Percentiles rank a stretch among this genome's conserved stretches.
These are phyloP conservation scores for Colletotrichum karsti DNA, from an alignment of 2,329 filamentous ascomycete species.

Conservation along the genomic window DNA sequence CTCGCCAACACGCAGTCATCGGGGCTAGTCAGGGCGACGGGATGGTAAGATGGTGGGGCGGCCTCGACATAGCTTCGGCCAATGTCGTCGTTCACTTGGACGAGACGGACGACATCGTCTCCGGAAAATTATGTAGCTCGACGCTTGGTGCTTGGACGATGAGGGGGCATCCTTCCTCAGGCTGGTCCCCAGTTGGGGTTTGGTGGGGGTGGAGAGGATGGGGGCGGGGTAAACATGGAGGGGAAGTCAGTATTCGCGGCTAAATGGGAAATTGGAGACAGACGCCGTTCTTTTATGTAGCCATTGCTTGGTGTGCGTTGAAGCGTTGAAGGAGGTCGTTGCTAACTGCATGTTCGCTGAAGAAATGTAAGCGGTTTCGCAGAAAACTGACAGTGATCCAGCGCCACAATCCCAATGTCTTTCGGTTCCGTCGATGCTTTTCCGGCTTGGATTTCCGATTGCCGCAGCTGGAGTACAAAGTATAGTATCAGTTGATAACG, in stretches of 20 bases:
- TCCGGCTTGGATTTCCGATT: too few relatives aligned
- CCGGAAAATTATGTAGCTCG: background rate
- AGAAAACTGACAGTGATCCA: too few relatives aligned
- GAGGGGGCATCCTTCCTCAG: background rate
- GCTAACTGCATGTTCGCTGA: too few relatives aligned
- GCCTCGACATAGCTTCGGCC: background rate
- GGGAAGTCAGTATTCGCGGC: background rate
- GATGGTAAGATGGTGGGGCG: constrained; percentile 7
- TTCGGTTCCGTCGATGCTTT: too few relatives aligned
- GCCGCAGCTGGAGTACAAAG: too few relatives aligned
- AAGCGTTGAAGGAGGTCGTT: too few relatives aligned
- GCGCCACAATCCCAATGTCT: too few relatives aligned
- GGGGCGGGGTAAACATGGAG: background rate
- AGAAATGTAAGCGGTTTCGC: too few relatives aligned
- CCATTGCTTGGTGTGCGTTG: too few relatives aligned
- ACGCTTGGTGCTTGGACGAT: background rate
- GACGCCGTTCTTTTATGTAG: too few relatives aligned
- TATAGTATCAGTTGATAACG: too few relatives aligned
- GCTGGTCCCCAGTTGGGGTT: constrained; percentile 1
- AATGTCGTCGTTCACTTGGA: background rate
- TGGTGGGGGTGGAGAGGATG: constrained; percentile 7
- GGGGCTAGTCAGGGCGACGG: background rate
- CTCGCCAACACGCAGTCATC: background rate
- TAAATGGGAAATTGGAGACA: constrained; percentile 15
- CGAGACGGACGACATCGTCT: background rate